Base-by-base conservation (phyloP, 2,329 filamentous ascomycete species). In the Lasiodiplodia sp. region DNA sequence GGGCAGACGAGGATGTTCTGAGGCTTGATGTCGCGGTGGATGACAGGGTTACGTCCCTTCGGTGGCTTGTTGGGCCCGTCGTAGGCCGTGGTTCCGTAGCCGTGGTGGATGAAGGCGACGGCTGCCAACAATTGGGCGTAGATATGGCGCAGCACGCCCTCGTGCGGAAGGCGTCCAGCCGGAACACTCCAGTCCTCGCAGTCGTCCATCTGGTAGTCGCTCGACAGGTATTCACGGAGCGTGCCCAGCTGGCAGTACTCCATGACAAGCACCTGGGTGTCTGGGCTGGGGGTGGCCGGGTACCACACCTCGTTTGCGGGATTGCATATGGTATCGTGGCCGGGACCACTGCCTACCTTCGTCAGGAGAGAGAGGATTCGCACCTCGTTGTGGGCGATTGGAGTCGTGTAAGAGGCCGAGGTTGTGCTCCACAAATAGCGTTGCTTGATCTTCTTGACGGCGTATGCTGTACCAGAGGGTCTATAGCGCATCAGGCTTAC, bases 1-100 rank as follows among this genome's bases (percentile, higher is more conserved):
- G 40, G 25, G n/a, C 44, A 38, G 10, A 52, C n/a, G 2, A 64
- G 47, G 5, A 64, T 16, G 31, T 64, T 64, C 4, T 38, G 18
- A 0, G 60, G 60, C 47, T 64, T 64, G n/a, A 64, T 18, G n/a
- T 64, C 47, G 8, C 60, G 60, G 11, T 64, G 60, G 11, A 64
- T 2, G 1, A 64, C 5, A 2, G 47, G 28, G 6, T 8, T 18
- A 6, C 47, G 60, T 14, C 44, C 47, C 1, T 28, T 11, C 5
- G 47, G 28, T 2, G 8, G 18, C 4, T 14, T 21, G n/a, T 4
- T 11, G 28, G 11, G 2, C 6, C 34, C 38, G 60, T 38, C 34
- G n/a, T 40, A 64, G 5, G 47, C 25, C 12, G 34, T n/a, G 5
- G 60, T 64, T n/a, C 60, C 60, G n/a, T 52, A 64, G 2, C 60